phyloP scores from a whole-genome alignment of 441 rosid species.

The Euphorbia corollata region DNA sequence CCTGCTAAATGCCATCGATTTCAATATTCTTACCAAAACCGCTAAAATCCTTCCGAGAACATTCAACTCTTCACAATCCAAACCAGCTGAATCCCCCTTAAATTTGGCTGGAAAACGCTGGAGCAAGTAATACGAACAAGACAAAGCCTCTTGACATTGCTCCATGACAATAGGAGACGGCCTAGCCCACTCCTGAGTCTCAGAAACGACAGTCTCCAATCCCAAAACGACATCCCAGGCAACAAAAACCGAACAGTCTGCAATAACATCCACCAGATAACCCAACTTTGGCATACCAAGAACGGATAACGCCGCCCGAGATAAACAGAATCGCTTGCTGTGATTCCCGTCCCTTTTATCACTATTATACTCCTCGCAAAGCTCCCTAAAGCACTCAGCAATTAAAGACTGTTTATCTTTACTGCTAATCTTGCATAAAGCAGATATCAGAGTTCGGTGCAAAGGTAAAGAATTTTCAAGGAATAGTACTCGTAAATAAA shows the following conservation, averaged over 20 bases:
- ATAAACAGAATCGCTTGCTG: constrained; percentile 56
- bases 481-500: constrained; percentile 63
- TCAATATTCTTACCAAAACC: constrained; percentile 56
- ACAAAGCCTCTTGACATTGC: constrained; percentile 90
- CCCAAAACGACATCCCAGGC: constrained; percentile 71
- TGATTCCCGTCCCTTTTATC: constrained; percentile 6
- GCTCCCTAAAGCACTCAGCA: constrained; percentile 45
- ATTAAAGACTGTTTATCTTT: constrained; percentile 42
- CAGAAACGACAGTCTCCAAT: constrained; percentile 52
- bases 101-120: constrained; percentile 71
- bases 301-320: constrained; percentile 72
- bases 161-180: constrained; percentile 89
- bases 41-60: constrained; percentile 49
- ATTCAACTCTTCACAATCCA: constrained; percentile 30
- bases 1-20: constrained; percentile 60
- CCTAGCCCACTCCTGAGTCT: constrained; percentile 54
- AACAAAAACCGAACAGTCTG: constrained; percentile 64
- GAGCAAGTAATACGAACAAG: constrained; percentile 85
- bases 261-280: constrained; percentile 60
- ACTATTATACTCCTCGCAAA: constrained; percentile 56
- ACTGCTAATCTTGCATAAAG: constrained; percentile 48
- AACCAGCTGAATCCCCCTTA: constrained; percentile 23
- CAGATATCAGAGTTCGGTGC: constrained; percentile 70
- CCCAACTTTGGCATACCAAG: constrained; percentile 90
- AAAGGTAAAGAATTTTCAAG: constrained; percentile 79